Conservation (phyloP, 768 basidiomycete species). For the Cystofilobasidium ferigula region DNA sequence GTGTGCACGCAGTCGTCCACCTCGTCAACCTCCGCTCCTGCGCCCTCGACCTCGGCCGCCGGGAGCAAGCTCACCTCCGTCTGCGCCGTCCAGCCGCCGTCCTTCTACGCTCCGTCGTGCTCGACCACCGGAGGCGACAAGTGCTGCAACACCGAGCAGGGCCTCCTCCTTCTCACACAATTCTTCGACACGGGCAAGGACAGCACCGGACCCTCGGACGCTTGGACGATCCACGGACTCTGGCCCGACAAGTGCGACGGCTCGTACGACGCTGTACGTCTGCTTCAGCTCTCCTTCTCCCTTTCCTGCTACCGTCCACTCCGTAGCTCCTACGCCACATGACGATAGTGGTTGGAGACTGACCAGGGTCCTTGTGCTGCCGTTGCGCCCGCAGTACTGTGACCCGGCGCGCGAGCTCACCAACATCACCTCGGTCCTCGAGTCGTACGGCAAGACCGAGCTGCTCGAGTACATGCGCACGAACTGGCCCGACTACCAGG, state of each 20-base stretch:
- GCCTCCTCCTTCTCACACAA: conserved; percentile 53
- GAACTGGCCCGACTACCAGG: conserved; percentile 32
- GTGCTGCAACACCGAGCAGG: conserved; percentile 16
- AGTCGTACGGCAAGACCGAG: conserved; percentile 22
- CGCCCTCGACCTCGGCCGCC: not conserved
- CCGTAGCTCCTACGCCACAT: too few species aligned
- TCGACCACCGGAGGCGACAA: conserved; percentile 2
- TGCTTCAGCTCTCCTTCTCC: not conserved
- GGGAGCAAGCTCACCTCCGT: too few species aligned
- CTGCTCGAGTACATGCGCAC: conserved; percentile 32
- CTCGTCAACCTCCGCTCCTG: not conserved
- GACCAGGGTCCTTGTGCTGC: too few species aligned
- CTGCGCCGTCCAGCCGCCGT: conserved; percentile 8
- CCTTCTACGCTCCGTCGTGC: conserved; percentile 21
- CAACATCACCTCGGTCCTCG: conserved; percentile 33
- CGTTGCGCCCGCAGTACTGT: conserved; percentile 33
- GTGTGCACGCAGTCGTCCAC: not conserved
- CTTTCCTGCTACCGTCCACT: too few species aligned
- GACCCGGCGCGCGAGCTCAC: conserved; percentile 31
- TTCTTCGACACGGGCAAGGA: conserved; percentile 62
- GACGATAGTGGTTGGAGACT: too few species aligned
- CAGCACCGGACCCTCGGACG: conserved; percentile 50
- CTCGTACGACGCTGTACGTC: conserved; percentile 27
- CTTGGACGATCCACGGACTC: conserved; percentile 48
- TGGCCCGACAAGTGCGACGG: conserved; percentile 30